Base-by-base conservation (phyloP, 129 eudicot genomes). In the Saposhnikovia divaricata region DNA sequence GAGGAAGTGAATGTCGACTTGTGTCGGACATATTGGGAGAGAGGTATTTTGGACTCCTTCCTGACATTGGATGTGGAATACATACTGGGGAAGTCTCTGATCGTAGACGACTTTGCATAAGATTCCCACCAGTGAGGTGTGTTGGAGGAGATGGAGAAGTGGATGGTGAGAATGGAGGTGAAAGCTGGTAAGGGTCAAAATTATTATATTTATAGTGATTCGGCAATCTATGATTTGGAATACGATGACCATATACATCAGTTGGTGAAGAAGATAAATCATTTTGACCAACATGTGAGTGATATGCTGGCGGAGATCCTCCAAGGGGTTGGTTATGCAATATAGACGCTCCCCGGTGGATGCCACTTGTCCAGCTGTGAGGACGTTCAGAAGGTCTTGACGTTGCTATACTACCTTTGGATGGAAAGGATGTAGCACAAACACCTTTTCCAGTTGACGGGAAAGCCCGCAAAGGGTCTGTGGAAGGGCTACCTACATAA, bases 401-500 rank as follows among this genome's bases (percentile, higher is more conserved):
- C 73, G 88, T 53, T 45, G 88, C 28, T 61, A 85, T 88, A 51
- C 53, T 72, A 73, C 85, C 89, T 81, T 91, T 87, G 19, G 38
- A 38, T 4, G 89, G 89, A 70, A 85, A 86, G 8, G 97, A 87
- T 5, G 84, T 82, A 16, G 85, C 80, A 83, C 51, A 77, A 25
- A 42, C 39, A 65, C 81, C 85, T 75, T 59, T 85, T 34, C 85
- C 89, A 45, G 79, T 66, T 23, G 85, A 83, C 37, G 94, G 90
- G 80, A 96, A 90, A 71, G 91, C 89, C 90, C 98, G 88, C 75
- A 92, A 70, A 15, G 98, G 98, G 63, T 96, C 97, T 12, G 95
- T 90, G 46, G 94, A 89, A 76, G 99, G 99, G 84, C 99, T 92
- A 44, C 99, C 98, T 45, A 96, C 95, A 85, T 96, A 96, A 88